Base-by-base conservation (phyloP, 2,329 filamentous ascomycete genomes). In the Xenoacremonium recifei region DNA sequence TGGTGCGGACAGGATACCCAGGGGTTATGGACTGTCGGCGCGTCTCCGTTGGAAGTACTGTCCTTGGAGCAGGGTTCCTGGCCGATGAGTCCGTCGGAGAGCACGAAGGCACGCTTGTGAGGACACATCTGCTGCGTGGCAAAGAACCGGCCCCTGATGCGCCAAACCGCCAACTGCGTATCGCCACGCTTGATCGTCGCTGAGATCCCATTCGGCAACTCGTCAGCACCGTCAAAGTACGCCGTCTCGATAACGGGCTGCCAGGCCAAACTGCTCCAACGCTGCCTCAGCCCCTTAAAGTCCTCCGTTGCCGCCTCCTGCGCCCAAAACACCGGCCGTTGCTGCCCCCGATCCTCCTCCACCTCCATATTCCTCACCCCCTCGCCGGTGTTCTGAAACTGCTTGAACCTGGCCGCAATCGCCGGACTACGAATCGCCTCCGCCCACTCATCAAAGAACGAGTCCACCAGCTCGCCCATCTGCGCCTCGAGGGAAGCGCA, bases 71-170 rank as follows among this genome's bases (percentile, higher is more conserved):
- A 40, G 35, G 62, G 53, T 19, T 81, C 77, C 50, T 89, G 84
- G 30, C 91, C 90, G 35, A 96, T 77, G 7, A 96, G 70, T 2
- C 89, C 89, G 61, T 96, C 91, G 0, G 85, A 86, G 19, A 96
- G 79, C n/a, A 91, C 85, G 58, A 96, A 96, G 1, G 89, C 84
- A 10, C 89, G 84, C 68, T 92, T 93, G 70, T 95, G 89, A 9
- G 90, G 90, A 63, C 90, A 96, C 90, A 96, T 96, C 62, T 96
- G 89, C 69, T 96, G 90, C 12, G 86, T 87, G 44, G 87, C 87
- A 64, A 92, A 92, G 73, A 84, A 95, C 40, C 78, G 79, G 16
- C 89, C 89, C 40, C 80, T 79, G 48, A 95, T 78, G 56, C 89
- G 87, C 80, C 91, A 96, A 39, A 96, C 72, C 6, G 90, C 89